These are phyloP conservation scores for Mallotus japonicus DNA, from an alignment of 441 rosid genomes.

Conservation along the genomic window DNA sequence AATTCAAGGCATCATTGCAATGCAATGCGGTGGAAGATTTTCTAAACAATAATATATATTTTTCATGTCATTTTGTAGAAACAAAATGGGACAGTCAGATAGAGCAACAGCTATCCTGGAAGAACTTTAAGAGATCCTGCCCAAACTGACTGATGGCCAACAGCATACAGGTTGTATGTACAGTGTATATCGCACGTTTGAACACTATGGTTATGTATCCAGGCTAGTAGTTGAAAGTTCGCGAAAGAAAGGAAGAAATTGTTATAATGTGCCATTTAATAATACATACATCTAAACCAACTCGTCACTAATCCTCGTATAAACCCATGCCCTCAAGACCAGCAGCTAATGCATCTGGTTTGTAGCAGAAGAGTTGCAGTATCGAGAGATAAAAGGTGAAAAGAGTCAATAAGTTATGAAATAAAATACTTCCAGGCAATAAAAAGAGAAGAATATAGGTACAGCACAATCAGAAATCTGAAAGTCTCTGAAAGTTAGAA, in stretches of 20 bases:
- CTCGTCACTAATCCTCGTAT: not conserved
- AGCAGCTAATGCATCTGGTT: not conserved
- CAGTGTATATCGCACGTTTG: not conserved
- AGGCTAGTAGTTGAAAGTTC: not conserved
- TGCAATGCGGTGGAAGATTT: not conserved
- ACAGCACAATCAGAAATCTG: not conserved
- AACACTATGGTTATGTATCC: not conserved
- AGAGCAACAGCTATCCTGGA: not conserved
- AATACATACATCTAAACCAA: not conserved
- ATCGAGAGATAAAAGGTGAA: not conserved
- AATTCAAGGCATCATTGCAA: not conserved
- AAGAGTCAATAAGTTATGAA: not conserved
- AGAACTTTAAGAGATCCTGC: not conserved
- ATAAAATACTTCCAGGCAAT: not conserved
- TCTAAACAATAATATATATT: not conserved
- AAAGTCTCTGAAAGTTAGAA: not conserved
- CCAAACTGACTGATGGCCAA: not conserved
- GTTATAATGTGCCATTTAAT: not conserved
- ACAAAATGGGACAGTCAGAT: not conserved
- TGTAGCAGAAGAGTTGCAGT: not conserved
- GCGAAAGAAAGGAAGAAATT: not conserved
- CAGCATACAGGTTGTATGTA: no score
- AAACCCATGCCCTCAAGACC: not conserved
- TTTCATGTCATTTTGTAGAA: not conserved
- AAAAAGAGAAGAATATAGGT: not conserved